Base-by-base conservation (phyloP, 805 yeast species). In the Candida hungchunana region DNA sequence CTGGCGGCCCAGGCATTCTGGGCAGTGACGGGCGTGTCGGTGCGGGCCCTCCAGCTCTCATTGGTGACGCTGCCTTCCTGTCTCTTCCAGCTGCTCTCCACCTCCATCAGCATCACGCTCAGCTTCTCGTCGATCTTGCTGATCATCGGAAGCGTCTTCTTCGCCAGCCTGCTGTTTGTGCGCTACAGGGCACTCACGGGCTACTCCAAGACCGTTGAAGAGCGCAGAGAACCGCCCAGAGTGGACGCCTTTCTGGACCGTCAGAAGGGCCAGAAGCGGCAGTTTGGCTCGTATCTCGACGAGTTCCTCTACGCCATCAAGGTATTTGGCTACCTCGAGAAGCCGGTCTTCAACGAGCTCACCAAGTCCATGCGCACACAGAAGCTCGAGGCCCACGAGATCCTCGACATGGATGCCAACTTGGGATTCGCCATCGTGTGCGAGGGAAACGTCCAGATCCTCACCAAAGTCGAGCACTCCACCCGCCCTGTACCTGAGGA, bases 281-380 rank as follows among this genome's bases (percentile, higher is more conserved):
- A 74, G 30, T 58, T 71, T 7, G 64, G 71, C 6, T 79, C 84
- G 31, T 89, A 87, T 53, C 63, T 90, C 34, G 96, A 90, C 56
- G 95, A 89, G 56, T 90, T 90, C 50, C 62, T 90, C 30, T 75
- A 85, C 33, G 97, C 96, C 3, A 85, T 93, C 45, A 88, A 87
- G 59, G 82, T 93, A 6, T 93, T 90, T 64, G 97, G 97, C 2
- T 90, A 90, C 58, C 67, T 90, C 32, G 97, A 90, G 47, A 73
- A 81, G 42, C 82, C 85, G 2, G 96, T 90, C 1, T 89, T 90
- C 58, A 94, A 89, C 54, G 97, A 89, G 51, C 70, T 90, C 48
- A 89, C 97, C 4, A 81, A 84, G 53, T 82, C 82, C 42, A 87
- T 90, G 86, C 85, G 85, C 36, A 90, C 97, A 1, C 87, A 86